Base-by-base conservation (phyloP, 305 asterid species). In the Fraxinus platypoda region DNA sequence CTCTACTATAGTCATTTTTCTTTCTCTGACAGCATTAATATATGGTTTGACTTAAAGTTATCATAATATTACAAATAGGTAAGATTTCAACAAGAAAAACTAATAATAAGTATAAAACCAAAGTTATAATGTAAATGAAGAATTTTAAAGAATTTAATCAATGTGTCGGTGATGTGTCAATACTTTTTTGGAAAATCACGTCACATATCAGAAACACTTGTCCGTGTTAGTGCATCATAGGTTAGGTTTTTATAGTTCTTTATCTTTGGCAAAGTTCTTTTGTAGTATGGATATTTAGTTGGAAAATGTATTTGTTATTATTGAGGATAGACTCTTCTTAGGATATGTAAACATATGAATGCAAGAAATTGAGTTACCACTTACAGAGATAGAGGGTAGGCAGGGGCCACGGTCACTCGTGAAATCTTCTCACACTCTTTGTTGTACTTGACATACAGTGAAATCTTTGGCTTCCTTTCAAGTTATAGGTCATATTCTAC, bases 181-280 rank as follows among this genome's bases (percentile, higher is more conserved):
- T 2, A 38, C 2, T 38, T 38, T 37, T 38, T 9, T 38, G 46
- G 13, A 38, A 38, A 38, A 38, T 38, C 46, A 38, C 3, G 12
- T 8, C 46, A 38, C 13, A 2, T 2, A 11, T 38, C 3, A 2
- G 41, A 6, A 38, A 38, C 13, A 38, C 46, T 2, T 38, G 3
- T 1, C 46, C 13, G 13, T 38, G 13, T 38, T 0, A 11, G 46
- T 38, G 46, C 46, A 38, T 8, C 46, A 38, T 35, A 8, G 2
- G 13, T 8, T 38, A 43, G 75, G 8, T 72, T 25, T 80, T 80
- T 25, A 64, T n/a, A 9, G 81, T 54, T 52, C 41, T 77, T 80
- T 57, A 9, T 28, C 31, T 8, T n/a, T 46, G 21, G 79, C 26
- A n/a, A 28, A 64, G 66, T 59, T 35, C 34, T 77, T 76, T 77